Percentiles rank a stretch among this genome's conserved stretches.
Evolutionary conservation across 148 eudicot species (phyloP).

Genomic region (Agrostemma githago): DNA sequence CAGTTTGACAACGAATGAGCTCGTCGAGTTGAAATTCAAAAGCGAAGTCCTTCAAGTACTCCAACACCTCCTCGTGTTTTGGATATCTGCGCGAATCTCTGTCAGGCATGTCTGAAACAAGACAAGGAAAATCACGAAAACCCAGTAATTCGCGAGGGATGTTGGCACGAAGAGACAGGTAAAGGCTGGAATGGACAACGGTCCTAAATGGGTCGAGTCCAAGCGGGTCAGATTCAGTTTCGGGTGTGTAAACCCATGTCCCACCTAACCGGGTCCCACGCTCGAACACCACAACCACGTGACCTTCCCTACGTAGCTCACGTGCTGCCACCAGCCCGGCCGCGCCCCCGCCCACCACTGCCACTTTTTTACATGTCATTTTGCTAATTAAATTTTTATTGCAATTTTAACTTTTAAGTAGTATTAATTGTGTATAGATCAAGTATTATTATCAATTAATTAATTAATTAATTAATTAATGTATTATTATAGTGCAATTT

Average conservation of each 20-base stretch:
- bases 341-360: constrained; percentile 81
- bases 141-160: constrained; percentile 76
- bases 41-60: constrained; percentile 65
- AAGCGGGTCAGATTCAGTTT: constrained; percentile 58
- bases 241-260: constrained; percentile 57
- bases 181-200: constrained; percentile 61
- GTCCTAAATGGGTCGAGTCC: constrained; percentile 49
- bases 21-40: constrained; percentile 44
- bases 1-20: constrained; percentile 48
- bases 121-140: constrained; percentile 62
- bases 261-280: constrained; percentile 55
- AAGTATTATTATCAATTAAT: no score
- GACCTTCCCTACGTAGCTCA: constrained; percentile 70
- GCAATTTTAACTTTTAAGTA: no score
- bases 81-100: constrained; percentile 23
- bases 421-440: no score
- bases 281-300: constrained; percentile 68
- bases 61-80: constrained; percentile 46
- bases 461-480: no score
- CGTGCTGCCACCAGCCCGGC: constrained; percentile 74
- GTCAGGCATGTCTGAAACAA: constrained; percentile 11
- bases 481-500: no score
- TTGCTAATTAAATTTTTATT: no score
- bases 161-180: constrained; percentile 67
- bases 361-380: constrained; percentile 39